Conservation (phyloP, 805 yeast genomes). For the Teunomyces atbi region DNA sequence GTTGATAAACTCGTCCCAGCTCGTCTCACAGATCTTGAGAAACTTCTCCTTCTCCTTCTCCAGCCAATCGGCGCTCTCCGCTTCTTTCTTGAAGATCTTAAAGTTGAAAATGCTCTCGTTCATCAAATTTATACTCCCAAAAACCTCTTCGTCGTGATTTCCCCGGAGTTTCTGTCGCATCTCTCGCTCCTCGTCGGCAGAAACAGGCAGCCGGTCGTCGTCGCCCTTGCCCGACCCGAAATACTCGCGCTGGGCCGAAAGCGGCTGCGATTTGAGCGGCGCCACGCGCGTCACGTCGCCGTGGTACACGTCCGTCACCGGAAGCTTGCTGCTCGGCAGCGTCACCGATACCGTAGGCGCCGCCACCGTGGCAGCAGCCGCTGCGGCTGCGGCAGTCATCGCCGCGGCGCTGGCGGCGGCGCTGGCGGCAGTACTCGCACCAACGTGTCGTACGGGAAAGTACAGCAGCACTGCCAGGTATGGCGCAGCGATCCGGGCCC, state of each 20-base stretch:
- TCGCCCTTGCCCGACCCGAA: slow-evolving; percentile 22
- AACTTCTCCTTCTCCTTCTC: slow-evolving; percentile 36
- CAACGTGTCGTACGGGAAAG: slow-evolving; percentile 8
- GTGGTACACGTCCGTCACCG: slow-evolving; percentile 50
- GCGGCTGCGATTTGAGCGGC: slow-evolving; percentile 51
- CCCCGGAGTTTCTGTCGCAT: slow-evolving; percentile 27
- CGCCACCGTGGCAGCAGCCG: neutral
- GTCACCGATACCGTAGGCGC: slow-evolving; percentile 8
- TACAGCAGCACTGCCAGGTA: slow-evolving; percentile 9
- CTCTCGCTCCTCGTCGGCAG: slow-evolving; percentile 31
- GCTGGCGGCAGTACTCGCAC: neutral
- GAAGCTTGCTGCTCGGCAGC: slow-evolving; percentile 21
- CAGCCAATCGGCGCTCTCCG: slow-evolving; percentile 11
- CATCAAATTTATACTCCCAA: slow-evolving; percentile 37
- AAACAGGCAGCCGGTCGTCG: slow-evolving; percentile 28
- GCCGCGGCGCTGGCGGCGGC: neutral
- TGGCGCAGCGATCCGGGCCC: slow-evolving; percentile 9
- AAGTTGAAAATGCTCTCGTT: slow-evolving; percentile 36
- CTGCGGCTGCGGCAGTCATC: neutral
- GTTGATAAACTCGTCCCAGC: slow-evolving; percentile 40
- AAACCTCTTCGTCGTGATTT: slow-evolving; percentile 20
- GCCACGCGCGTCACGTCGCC: slow-evolving; percentile 47
- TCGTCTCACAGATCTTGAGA: slow-evolving; percentile 41
- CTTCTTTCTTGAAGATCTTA: slow-evolving; percentile 21
- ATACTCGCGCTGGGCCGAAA: slow-evolving; percentile 45